These are phyloP conservation scores for Favolaschia claudopus DNA, from an alignment of 768 basidiomycete genomes.

Conservation along the genomic window DNA sequence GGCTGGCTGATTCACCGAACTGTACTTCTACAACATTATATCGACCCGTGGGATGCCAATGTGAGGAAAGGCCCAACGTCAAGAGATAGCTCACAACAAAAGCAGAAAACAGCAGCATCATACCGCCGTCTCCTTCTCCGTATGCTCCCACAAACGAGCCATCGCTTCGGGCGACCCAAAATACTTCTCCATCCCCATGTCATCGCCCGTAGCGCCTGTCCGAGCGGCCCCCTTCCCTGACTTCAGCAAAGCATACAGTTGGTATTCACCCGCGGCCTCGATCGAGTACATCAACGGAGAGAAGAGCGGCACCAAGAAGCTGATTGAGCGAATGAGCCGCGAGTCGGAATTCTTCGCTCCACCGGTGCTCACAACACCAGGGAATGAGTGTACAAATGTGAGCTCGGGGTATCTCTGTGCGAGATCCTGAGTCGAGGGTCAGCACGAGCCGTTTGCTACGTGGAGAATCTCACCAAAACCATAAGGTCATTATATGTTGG, in stretches of 20 bases:
- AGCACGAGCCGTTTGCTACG: neutral
- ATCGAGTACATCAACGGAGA: slow-evolving; percentile 15
- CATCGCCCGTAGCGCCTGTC: slow-evolving; percentile 14
- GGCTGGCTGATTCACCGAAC: no score
- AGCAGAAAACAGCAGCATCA: neutral
- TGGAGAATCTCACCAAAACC: slow-evolving; percentile 49
- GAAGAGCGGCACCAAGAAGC: slow-evolving; percentile 3
- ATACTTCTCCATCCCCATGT: slow-evolving; percentile 15
- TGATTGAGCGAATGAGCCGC: neutral
- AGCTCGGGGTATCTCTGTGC: slow-evolving; percentile 39
- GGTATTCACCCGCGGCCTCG: slow-evolving; percentile 19
- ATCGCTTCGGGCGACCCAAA: slow-evolving; percentile 14
- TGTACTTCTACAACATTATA: no score
- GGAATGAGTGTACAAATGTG: slow-evolving; percentile 45
- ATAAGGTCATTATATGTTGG: slow-evolving; percentile 63
- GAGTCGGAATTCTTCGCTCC: slow-evolving; percentile 7
- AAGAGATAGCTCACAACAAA: neutral
- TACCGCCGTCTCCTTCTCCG: slow-evolving; percentile 17
- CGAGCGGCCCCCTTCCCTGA: slow-evolving; percentile 13
- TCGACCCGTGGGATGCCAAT: no score
- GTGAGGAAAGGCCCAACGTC: neutral
- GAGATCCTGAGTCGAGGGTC: slow-evolving; percentile 35
- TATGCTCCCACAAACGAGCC: slow-evolving; percentile 22
- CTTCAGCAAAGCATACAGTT: slow-evolving; percentile 19
- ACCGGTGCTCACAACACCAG: slow-evolving; percentile 23